phyloP scores from a whole-genome alignment of 345 rosid species.

The Citrus inodora region DNA sequence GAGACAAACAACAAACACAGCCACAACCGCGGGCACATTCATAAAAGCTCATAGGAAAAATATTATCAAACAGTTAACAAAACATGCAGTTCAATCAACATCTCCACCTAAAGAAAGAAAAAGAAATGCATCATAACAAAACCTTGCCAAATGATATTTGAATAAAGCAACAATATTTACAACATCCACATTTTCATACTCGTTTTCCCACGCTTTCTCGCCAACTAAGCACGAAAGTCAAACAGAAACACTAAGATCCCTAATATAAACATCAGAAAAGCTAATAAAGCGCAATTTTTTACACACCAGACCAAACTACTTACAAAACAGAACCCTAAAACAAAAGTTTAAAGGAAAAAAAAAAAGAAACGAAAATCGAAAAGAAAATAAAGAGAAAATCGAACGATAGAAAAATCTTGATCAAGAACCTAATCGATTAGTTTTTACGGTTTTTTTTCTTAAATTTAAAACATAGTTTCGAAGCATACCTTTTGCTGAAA shows the following conservation, averaged over 20 bases:
- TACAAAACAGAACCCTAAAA: not conserved
- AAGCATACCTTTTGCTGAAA: not conserved
- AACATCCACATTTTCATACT: not conserved
- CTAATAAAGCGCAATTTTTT: not conserved
- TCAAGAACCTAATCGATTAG: not conserved
- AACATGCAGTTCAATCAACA: not conserved
- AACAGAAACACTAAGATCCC: not conserved
- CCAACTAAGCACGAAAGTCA: not conserved
- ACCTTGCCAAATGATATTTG: not conserved
- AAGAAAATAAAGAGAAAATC: not conserved
- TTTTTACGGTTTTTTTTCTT: not conserved
- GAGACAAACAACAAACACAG: not conserved
- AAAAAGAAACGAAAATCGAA: not conserved
- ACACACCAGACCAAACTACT: not conserved
- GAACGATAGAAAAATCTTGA: not conserved
- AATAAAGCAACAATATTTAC: not conserved
- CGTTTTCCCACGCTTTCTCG: not conserved
- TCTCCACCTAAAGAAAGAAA: not conserved
- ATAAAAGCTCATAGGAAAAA: not conserved
- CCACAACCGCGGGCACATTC: not conserved
- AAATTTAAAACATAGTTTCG: not conserved
- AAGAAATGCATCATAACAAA: not conserved
- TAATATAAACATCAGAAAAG: not conserved
- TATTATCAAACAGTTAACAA: not conserved
- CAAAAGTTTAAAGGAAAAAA: too few species aligned